phyloP scores from a whole-genome alignment of 768 basidiomycete species.

The Serendipita sp. region DNA sequence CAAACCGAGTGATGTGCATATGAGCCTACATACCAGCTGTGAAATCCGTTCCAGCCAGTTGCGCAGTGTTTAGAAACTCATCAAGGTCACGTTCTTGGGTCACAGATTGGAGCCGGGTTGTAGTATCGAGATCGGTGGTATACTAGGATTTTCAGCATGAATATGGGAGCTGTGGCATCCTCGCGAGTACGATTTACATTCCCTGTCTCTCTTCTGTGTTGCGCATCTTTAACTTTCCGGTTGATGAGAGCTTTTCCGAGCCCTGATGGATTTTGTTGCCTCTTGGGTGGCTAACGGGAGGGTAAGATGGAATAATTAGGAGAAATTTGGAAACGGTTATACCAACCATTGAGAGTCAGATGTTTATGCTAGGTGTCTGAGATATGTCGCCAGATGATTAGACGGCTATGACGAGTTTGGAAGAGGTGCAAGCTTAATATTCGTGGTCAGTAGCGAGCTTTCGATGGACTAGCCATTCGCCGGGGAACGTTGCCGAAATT shows the following conservation, averaged over 20 bases:
- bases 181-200: background rate
- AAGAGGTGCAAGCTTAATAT: no score
- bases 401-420: no score
- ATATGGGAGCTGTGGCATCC: background rate
- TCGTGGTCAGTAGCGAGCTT: no score
- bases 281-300: constrained; percentile 14
- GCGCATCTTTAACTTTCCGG: constrained; percentile 65
- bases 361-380: no score
- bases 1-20: background rate
- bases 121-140: constrained; percentile 53
- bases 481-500: no score
- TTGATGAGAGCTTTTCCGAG: constrained; percentile 95
- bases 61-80: constrained; percentile 89
- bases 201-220: constrained; percentile 16
- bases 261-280: constrained; percentile 32
- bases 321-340: no score
- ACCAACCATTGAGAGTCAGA: no score
- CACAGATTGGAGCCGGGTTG: constrained; percentile 66
- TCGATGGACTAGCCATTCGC: no score
- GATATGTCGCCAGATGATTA: no score
- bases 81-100: constrained; percentile 94
- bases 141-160: constrained; percentile 31
- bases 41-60: constrained; percentile 89
- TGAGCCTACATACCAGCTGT: constrained; percentile 58
- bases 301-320: no score